A percentile compares a stretch with the other conserved stretches of the same genome.
phyloP scores from a whole-genome alignment of 2,329 filamentous ascomycete genomes.

The Trichoderma arundinaceum region DNA sequence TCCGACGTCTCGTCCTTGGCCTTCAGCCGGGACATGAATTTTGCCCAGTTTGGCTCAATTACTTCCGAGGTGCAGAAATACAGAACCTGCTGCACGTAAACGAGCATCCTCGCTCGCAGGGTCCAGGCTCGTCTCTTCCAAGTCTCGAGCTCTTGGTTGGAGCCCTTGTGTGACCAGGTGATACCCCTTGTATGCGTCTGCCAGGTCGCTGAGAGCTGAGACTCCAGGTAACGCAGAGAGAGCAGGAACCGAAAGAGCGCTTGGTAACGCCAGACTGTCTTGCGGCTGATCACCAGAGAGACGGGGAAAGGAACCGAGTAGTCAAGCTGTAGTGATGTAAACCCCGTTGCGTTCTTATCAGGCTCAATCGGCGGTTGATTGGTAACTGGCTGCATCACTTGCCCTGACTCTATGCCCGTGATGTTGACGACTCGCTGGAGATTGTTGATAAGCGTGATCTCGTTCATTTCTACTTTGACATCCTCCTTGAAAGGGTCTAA shows the following conservation, averaged over 20 bases:
- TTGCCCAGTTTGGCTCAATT: conserved; percentile 96
- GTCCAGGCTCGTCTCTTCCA: conserved; percentile 97
- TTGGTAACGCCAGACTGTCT: conserved; percentile 96
- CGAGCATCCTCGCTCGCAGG: conserved; percentile 88
- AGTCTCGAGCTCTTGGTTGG: conserved; percentile 74
- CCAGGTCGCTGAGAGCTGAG: conserved; percentile 85
- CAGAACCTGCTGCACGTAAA: conserved; percentile 94
- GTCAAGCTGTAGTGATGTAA: conserved; percentile 91
- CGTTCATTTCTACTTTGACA: conserved; percentile 96
- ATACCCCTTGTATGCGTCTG: conserved; percentile 81
- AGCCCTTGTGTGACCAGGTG: conserved; percentile 82
- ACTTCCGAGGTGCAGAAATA: conserved; percentile 98
- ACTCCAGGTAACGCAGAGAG: conserved; percentile 87
- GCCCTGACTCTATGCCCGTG: conserved; percentile 90
- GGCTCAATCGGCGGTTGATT: conserved; percentile 69
- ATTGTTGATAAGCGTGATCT: conserved; percentile 89
- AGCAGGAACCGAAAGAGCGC: conserved; percentile 93
- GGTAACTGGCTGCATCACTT: conserved; percentile 75
- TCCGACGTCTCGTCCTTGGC: conserved; percentile 47
- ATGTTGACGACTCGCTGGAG: conserved; percentile 97
- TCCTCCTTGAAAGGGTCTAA: conserved; percentile 98
- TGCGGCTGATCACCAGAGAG: conserved; percentile 91
- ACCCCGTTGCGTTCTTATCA: conserved; percentile 86
- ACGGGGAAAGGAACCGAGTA: conserved; percentile 94
- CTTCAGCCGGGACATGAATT: conserved; percentile 85